Evolutionary conservation across 148 eudicot species (phyloP).

Genomic region (Silene conica): DNA sequence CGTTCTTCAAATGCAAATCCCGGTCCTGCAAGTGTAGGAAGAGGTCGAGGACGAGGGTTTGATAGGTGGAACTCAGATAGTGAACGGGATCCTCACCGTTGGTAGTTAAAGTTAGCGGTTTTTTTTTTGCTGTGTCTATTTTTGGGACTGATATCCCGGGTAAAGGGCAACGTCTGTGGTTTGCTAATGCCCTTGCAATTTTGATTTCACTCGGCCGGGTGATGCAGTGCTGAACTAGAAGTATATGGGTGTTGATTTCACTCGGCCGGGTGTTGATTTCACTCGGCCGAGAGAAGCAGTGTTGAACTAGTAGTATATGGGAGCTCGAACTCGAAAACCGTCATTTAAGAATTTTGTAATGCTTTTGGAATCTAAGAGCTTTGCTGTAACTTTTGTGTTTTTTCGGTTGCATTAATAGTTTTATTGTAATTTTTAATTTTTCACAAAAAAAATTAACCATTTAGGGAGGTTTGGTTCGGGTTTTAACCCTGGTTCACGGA

Average conservation of each 20-base stretch:
- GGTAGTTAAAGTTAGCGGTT: conserved; percentile 3
- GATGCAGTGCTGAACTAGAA: background rate
- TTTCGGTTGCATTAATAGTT: too few species aligned
- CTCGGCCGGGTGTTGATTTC: background rate
- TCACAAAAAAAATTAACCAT: too few species aligned
- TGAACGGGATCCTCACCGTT: background rate
- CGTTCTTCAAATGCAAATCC: conserved; percentile 9
- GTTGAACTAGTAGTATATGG: background rate
- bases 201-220: background rate
- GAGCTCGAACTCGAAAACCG: background rate
- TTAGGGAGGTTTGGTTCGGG: too few species aligned
- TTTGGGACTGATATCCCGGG: too few species aligned
- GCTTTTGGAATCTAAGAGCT: background rate
- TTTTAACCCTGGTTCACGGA: too few species aligned
- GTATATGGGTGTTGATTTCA: too few species aligned
- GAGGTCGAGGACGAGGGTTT: conserved; percentile 24
- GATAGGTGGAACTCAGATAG: background rate
- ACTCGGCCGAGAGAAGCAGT: background rate
- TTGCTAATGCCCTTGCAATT: background rate
- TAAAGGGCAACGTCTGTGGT: background rate
- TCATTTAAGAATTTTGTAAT: background rate
- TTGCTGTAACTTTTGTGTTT: background rate
- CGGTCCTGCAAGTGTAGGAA: background rate
- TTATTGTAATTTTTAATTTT: too few species aligned
- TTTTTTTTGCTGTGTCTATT: background rate